Conservation (phyloP, 768 basidiomycete species). For the Lentinula lateritia region DNA sequence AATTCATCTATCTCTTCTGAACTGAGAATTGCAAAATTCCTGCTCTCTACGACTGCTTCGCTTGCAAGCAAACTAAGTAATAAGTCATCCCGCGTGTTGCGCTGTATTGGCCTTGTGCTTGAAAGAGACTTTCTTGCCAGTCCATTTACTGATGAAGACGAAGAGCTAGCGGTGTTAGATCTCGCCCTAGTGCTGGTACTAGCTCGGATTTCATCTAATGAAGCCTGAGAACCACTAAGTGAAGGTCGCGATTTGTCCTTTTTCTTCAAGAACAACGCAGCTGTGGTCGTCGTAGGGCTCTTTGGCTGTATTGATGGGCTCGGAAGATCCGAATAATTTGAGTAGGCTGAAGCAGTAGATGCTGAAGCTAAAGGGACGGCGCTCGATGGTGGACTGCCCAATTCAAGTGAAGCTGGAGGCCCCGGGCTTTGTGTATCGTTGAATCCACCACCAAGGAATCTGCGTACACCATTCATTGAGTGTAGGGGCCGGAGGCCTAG, state of each 20-base stretch:
- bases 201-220: not conserved
- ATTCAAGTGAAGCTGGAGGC: conserved; percentile 29
- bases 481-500: not conserved
- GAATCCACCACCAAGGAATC: conserved; percentile 43
- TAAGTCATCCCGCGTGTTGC: conserved; percentile 75
- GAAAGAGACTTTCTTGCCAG: conserved; percentile 22
- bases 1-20: conserved; percentile 45
- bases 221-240: not conserved
- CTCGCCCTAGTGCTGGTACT: not conserved
- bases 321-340: not conserved
- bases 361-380: conserved; percentile 15
- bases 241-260: conserved; percentile 29
- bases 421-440: conserved; percentile 22
- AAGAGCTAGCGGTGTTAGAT: not conserved
- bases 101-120: conserved; percentile 37
- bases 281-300: conserved; percentile 34
- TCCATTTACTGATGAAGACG: conserved; percentile 13
- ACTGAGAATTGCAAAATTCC: conserved; percentile 70
- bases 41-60: conserved; percentile 91
- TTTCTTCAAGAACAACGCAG: conserved; percentile 48
- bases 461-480: conserved; percentile 69
- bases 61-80: conserved; percentile 87
- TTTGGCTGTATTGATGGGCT: not conserved
- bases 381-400: conserved; percentile 12
- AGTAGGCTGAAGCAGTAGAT: conserved; percentile 13